Conservation (phyloP, 2,329 filamentous ascomycete species). For the Tolypocladium cylindrosporum region DNA sequence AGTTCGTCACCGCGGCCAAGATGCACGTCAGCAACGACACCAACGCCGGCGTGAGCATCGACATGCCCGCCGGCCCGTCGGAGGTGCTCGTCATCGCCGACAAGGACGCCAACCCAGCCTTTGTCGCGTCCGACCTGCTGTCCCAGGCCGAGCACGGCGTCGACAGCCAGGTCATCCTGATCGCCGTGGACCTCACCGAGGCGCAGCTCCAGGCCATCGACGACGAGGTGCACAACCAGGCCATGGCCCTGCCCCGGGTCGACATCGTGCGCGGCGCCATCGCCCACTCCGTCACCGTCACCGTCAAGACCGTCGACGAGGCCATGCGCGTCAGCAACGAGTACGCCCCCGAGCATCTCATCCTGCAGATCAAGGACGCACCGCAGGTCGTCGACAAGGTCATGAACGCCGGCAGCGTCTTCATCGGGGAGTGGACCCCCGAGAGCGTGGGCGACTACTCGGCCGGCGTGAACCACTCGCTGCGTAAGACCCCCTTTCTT, state of each 20-base stretch:
- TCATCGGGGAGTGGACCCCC: slow-evolving; percentile 91
- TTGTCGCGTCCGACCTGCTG: slow-evolving; percentile 88
- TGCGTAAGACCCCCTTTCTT: slow-evolving; percentile 57
- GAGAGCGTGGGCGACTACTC: slow-evolving; percentile 98
- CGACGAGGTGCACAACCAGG: slow-evolving; percentile 81
- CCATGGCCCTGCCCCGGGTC: slow-evolving; percentile 75
- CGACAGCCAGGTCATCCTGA: slow-evolving; percentile 88
- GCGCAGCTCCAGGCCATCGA: slow-evolving; percentile 72
- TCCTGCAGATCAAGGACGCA: slow-evolving; percentile 76
- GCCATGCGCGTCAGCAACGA: slow-evolving; percentile 79
- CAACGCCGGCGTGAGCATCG: slow-evolving; percentile 87
- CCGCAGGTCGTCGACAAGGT: slow-evolving; percentile 66
- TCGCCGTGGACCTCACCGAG: slow-evolving; percentile 72
- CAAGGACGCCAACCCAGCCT: slow-evolving; percentile 76
- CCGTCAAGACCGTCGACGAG: slow-evolving; percentile 59
- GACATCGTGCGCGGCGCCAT: slow-evolving; percentile 90
- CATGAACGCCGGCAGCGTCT: slow-evolving; percentile 90
- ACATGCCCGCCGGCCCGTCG: slow-evolving; percentile 95
- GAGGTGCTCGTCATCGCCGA: slow-evolving; percentile 97
- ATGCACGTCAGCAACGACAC: slow-evolving; percentile 98
- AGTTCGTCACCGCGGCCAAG: slow-evolving; percentile 97
- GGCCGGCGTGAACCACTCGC: slow-evolving; percentile 91
- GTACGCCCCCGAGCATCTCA: slow-evolving; percentile 94
- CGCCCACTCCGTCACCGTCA: slow-evolving; percentile 80
- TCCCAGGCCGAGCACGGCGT: slow-evolving; percentile 95